A percentile compares a stretch with the other conserved stretches of the same genome.
These are phyloP conservation scores for Ceratobasidium theobromae DNA, from an alignment of 1,284 basidiomycete genomes.

Conservation along the genomic window DNA sequence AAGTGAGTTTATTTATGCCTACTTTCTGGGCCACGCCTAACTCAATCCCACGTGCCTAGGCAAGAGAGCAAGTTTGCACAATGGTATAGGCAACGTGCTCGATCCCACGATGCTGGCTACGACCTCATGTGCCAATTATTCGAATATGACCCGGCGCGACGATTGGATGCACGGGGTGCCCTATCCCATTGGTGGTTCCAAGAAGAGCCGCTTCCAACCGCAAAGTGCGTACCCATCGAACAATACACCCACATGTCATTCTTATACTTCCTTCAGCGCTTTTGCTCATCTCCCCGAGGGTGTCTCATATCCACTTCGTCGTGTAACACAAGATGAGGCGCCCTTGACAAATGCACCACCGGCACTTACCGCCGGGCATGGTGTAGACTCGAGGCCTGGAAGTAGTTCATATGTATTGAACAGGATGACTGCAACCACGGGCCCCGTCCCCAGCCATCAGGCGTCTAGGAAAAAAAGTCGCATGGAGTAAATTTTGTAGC, in stretches of 20 bases:
- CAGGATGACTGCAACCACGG: constrained; percentile 29
- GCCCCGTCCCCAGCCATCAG: constrained; percentile 26
- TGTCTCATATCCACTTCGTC: constrained; percentile 34
- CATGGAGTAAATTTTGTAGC: constrained; percentile 21
- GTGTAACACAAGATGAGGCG: constrained; percentile 37
- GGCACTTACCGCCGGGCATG: constrained; percentile 21
- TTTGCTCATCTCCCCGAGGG: constrained; percentile 33
- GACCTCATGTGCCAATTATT: constrained; percentile 85
- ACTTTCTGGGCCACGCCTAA: constrained; percentile 32
- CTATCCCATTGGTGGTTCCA: constrained; percentile 81
- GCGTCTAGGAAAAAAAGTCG: constrained; percentile 28
- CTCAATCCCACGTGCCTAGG: constrained; percentile 50
- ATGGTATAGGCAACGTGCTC: constrained; percentile 56
- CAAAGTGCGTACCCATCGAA: constrained; percentile 56
- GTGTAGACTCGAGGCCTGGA: constrained; percentile 31
- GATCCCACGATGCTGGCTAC: constrained; percentile 64
- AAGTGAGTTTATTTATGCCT: constrained; percentile 51
- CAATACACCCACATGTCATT: background rate
- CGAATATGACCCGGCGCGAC: constrained; percentile 85
- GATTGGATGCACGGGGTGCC: constrained; percentile 81
- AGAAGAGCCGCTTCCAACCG: constrained; percentile 72
- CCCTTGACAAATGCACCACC: constrained; percentile 33
- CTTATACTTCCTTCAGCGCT: constrained; percentile 19
- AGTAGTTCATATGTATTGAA: constrained; percentile 24
- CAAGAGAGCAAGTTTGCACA: constrained; percentile 58